Percentiles rank a stretch among this genome's conserved stretches.
Conservation (phyloP, 192 early-diverging fungal species). For the Pilaira anomala region DNA sequence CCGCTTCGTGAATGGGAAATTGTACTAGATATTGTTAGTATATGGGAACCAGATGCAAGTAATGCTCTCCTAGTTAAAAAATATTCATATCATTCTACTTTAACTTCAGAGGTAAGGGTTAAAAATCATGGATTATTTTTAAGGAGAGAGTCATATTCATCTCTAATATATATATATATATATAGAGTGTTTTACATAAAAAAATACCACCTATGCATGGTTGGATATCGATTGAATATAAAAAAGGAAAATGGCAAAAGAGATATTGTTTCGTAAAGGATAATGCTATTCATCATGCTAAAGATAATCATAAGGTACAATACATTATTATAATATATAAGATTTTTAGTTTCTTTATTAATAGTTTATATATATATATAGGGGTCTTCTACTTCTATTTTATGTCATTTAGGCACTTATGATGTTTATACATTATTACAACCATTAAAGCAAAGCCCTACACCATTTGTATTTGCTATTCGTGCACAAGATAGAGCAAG, state of each 20-base stretch:
- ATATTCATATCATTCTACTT: conserved; percentile 58
- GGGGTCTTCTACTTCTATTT: conserved; percentile 24
- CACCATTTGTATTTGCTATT: conserved; percentile 79
- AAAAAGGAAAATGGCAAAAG: conserved; percentile 85
- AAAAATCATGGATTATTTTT: neutral
- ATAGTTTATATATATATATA: neutral
- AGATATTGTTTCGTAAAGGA: conserved; percentile 68
- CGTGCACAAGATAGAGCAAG: conserved; percentile 74
- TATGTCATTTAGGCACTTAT: conserved; percentile 64
- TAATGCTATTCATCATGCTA: conserved; percentile 62
- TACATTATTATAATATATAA: conserved; percentile 32
- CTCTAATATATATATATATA: no score
- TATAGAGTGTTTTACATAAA: conserved; percentile 26
- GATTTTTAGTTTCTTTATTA: conserved; percentile 32
- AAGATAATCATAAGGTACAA: conserved; percentile 59
- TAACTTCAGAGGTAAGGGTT: conserved; percentile 54
- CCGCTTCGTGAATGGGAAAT: conserved; percentile 90
- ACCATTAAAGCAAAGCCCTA: conserved; percentile 66
- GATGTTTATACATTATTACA: conserved; percentile 79
- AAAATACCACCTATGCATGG: conserved; percentile 40
- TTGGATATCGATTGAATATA: conserved; percentile 69
- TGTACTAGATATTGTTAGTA: conserved; percentile 72
- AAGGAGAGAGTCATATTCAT: neutral
- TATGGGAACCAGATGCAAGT: conserved; percentile 77
- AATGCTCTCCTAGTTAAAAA: conserved; percentile 80